Evolutionary conservation across 2,329 filamentous ascomycete genomes (phyloP), one percentile per base, ranked within the genome.

Genomic region (Trichoderma sp.): DNA sequence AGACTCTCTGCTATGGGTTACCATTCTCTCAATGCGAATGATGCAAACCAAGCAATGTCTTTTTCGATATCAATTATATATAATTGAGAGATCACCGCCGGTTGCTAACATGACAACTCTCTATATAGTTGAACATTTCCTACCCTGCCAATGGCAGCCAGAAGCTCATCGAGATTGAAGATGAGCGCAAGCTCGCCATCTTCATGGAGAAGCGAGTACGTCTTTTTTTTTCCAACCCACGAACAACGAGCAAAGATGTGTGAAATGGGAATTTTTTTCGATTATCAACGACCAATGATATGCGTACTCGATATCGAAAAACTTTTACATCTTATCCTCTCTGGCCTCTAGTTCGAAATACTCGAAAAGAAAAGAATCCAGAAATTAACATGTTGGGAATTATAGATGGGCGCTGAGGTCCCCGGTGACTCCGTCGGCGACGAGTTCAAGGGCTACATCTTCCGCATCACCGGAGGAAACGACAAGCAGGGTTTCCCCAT

Each of bases 401-500:
- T 76, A 74, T 80, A 91, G 87, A 96, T 96, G 93, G 93, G 93
- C 81, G 89, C 91, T 80, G 93, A 97, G 87, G 92, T 99, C 79
- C 86, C 92, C 78, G 96, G 92, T 81, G 96, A 99, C 87, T 92
- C 91, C 82, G 89, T 99, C 81, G 96, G 96, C 81, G 94, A 98
- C 82, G 96, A 99, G 87, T 99, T 97, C 92, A 97, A 97, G 90
- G 96, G 96, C 85, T 99, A 99, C 89, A 91, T 99, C 88, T 94
- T 99, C 91, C 92, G 90, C 83, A 98, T 99, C 88, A 99, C 96
- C 80, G 96, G 96, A 82, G 96, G 96, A 83, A 99, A 99, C 92
- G 96, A 99, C 92, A 99, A 99, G 93, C 96, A 99, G 89, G 96
- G 96, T 88, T 99, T 99, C 91, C 96, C 96, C 79, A 99, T 99